Evolutionary conservation across 495 filamentous ascomycete genomes (phyloP), one percentile per base, ranked within the genome.

Genomic region (Apiosordaria backusii): DNA sequence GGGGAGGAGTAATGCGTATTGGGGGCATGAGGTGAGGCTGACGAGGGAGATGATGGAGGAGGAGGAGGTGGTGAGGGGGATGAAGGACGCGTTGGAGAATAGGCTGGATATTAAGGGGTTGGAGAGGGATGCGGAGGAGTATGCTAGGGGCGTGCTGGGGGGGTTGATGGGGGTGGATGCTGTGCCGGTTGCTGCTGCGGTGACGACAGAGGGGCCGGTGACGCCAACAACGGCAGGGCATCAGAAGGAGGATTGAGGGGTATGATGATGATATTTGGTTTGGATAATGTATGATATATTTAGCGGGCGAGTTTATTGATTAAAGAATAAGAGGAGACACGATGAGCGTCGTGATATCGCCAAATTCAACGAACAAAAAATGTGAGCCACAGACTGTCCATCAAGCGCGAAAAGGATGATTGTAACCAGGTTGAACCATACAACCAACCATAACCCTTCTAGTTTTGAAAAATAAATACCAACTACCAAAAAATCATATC

Each of bases 31-130:
- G 74, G 85, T 80, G 9, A 67, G 68, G 21, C 52, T 86, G 65
- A 86, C 85, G 78, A 72, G 80, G 65, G 83, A 86, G 62, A 76
- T 84, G 25, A 86, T 87, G 86, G 81, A 86, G 78, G 86, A 87
- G 65, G 74, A 81, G 50, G 86, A 86, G 62, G 86, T 88, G 6
- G 75, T 86, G 21, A 81, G 85, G 73, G 81, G 83, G 45, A 79
- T 87, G 23, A 82, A 81, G 62, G 83, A 85, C 71, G 84, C 84
- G 57, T 67, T 85, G 67, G 62, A 76, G 68, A 83, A 80, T 53
- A 76, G 84, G 57, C 77, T 87, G 50, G 79, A 85, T 68, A 79
- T 88, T 24, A 62, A 74, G 67, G 73, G 70, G 13, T 78, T 86
- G 55, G 72, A 74, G 60, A 74, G 75, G 62, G 84, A 88, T 69